These are phyloP conservation scores for Plasmodium coatneyi DNA, from an alignment of 169 alveolate genomes.

Conservation along the genomic window DNA sequence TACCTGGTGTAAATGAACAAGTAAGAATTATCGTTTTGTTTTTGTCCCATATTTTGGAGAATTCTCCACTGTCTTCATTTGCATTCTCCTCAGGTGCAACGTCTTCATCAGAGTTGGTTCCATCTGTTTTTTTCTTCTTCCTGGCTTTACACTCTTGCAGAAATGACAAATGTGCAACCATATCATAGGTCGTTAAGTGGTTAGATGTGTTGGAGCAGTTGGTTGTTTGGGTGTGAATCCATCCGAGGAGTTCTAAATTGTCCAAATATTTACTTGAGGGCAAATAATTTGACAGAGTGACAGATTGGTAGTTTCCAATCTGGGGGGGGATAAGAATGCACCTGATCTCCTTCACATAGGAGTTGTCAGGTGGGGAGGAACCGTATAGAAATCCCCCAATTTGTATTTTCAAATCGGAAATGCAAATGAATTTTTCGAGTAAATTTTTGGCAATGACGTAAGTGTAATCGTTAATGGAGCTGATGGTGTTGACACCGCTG, in stretches of 20 bases:
- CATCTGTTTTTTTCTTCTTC: conserved; percentile 15
- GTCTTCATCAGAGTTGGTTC: conserved; percentile 12
- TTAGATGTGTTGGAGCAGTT: conserved; percentile 88
- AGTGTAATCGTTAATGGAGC: conserved; percentile 87
- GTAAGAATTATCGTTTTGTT: conserved; percentile 80
- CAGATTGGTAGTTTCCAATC: conserved; percentile 95
- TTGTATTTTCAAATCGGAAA: conserved; percentile 98
- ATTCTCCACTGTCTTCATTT: conserved; percentile 20
- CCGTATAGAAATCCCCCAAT: conserved; percentile 98
- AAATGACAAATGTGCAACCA: conserved; percentile 72
- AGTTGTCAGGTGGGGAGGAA: conserved; percentile 71
- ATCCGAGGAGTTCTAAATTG: conserved; percentile 97
- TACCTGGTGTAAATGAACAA: conserved; percentile 97
- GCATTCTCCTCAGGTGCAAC: not conserved
- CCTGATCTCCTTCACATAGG: conserved; percentile 92
- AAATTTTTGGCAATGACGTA: conserved; percentile 98
- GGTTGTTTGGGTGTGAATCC: conserved; percentile 97
- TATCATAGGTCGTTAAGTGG: conserved; percentile 79
- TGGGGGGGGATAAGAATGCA: conserved; percentile 98
- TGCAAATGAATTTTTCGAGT: conserved; percentile 95
- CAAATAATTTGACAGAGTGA: conserved; percentile 91
- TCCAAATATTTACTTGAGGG: conserved; percentile 95
- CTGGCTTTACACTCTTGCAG: conserved; percentile 49
- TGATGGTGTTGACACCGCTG: conserved; percentile 16
- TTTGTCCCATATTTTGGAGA: conserved; percentile 58